Base-by-base conservation (phyloP, 169 alveolate species). In the Plasmodium vivax region DNA sequence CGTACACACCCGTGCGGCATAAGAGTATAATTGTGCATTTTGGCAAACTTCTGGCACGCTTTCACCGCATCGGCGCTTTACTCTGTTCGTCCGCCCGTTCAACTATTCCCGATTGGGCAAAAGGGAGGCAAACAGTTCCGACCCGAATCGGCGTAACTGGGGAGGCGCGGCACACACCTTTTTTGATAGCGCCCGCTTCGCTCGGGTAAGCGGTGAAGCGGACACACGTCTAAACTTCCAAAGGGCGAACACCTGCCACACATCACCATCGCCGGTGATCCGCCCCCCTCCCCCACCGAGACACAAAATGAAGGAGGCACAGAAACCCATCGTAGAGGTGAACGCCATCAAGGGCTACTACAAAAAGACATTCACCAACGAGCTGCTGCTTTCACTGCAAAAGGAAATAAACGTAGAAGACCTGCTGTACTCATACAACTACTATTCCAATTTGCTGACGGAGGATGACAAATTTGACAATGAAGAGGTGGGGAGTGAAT, bases 281-380 rank as follows among this genome's bases (percentile, higher is more conserved):
- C 16, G 7, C 27, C 19, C 58, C 45, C 45, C 8, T 4, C 8
- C 45, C 45, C 23, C 62, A 51, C 62, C 2, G 62, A 51, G 62
- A 51, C 19, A 83, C 34, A 84, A 71, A 84, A 68, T 36, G 47
- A 5, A 30, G 27, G 36, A 5, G 43, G 23, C 38, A 36, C 30
- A 43, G 12, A 84, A 27, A 1, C 27, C n/a, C n/a, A 54, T 85
- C 72, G n/a, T 90, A 80, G 83, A 79, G 38, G n/a, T 90, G 19
- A 90, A 90, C 16, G 91, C n/a, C 16, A 79, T 90, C 68, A 90
- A 90, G 62, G 58, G 38, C 10, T 90, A 90, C 82, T 90, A 90
- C 56, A 80, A 90, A 85, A 72, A 90, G 73, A 62, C 83, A 23
- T 90, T 90, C 83, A 90, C 94, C 19, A 90, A 81, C n/a, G 84